Base-by-base conservation (phyloP, 805 yeast genomes). In the Yamadazyma takamatsuzukensis region DNA sequence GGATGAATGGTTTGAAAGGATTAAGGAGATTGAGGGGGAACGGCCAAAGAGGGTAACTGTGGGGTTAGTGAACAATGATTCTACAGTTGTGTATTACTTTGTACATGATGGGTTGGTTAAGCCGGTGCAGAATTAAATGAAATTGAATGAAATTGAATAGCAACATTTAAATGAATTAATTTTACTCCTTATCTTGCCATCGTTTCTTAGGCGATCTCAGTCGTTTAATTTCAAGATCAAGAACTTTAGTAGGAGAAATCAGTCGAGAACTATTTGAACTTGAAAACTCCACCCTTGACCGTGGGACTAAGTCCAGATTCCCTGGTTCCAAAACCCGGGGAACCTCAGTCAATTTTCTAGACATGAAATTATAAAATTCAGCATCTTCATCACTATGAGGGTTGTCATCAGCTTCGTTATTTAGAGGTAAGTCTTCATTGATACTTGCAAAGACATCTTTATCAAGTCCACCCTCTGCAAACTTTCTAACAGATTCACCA, bases 21-120 rank as follows among this genome's bases (percentile, higher is more conserved):
- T 68, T 5, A 41, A 38, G 1, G 36, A 39, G 5, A 25, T 50
- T 1, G 32, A 27, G 5, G 30, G 34, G 7, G 6, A 18, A 4
- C 48, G 74, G 17, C 74, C 77, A 0, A 55, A 54, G 27, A 57
- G 78, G 36, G 40, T 83, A 3, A 59, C 79, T 0, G 41, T 77
- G 18, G 88, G 75, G 0, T 60, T 82, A 6, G 68, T 74, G 2
- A 78, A 74, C 44, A 70, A 70, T 34, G 93, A 83, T 50, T 80
- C 86, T 2, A 78, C 88, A 0, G 67, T 80, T 13, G 80, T 80
- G n/a, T 83, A 77, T 45, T 82, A 83, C 52, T 73, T 74, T 50
- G 64, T 79, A 12, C 76, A 80, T 51, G 77, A 76, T 45, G 89
- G 89, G 4, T 55, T 81, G 7, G 75, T 68, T 21, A 76, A 76